A percentile compares a stretch with the other conserved stretches of the same genome.
These are phyloP conservation scores for Xylaria sp. DNA, from an alignment of 2,329 filamentous ascomycete genomes.

Conservation along the genomic window DNA sequence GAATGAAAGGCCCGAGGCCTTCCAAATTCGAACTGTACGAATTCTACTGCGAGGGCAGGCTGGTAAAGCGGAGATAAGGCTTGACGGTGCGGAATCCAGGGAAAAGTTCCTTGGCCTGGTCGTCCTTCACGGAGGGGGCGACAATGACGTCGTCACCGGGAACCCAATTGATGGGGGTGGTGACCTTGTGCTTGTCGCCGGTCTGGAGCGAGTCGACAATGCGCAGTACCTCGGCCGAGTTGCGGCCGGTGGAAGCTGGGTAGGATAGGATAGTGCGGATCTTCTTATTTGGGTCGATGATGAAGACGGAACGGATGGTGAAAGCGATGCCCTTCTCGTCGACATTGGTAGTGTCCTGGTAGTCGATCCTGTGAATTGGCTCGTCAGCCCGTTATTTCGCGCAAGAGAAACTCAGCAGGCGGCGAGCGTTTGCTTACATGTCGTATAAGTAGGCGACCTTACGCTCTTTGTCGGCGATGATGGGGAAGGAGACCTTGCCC, in stretches of 20 bases:
- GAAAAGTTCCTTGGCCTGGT: constrained; percentile 89
- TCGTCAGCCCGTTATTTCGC: constrained; percentile 21
- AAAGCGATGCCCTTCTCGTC: constrained; percentile 87
- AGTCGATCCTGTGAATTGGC: constrained; percentile 70
- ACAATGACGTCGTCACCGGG: constrained; percentile 93
- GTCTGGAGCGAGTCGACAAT: constrained; percentile 83
- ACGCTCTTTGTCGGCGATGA: constrained; percentile 83
- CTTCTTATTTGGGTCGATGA: constrained; percentile 94
- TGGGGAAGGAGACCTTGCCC: constrained; percentile 77
- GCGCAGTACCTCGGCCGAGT: constrained; percentile 81
- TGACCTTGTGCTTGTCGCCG: constrained; percentile 88
- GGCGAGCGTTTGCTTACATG: constrained; percentile 65
- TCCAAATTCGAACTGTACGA: neutral
- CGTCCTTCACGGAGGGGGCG: constrained; percentile 82
- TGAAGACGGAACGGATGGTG: constrained; percentile 93
- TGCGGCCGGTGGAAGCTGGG: constrained; percentile 89
- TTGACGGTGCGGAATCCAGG: constrained; percentile 77
- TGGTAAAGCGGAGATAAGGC: constrained; percentile 80
- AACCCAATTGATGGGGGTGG: constrained; percentile 91
- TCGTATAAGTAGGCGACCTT: constrained; percentile 81
- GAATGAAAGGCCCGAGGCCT: constrained; percentile 47
- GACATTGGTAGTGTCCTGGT: constrained; percentile 84
- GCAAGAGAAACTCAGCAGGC: neutral
- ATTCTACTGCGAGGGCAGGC: constrained; percentile 67
- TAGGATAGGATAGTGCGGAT: constrained; percentile 94